A percentile compares a stretch with the other conserved stretches of the same genome.
phyloP scores from a whole-genome alignment of 1,284 basidiomycete species.

The Malassezia restricta region DNA sequence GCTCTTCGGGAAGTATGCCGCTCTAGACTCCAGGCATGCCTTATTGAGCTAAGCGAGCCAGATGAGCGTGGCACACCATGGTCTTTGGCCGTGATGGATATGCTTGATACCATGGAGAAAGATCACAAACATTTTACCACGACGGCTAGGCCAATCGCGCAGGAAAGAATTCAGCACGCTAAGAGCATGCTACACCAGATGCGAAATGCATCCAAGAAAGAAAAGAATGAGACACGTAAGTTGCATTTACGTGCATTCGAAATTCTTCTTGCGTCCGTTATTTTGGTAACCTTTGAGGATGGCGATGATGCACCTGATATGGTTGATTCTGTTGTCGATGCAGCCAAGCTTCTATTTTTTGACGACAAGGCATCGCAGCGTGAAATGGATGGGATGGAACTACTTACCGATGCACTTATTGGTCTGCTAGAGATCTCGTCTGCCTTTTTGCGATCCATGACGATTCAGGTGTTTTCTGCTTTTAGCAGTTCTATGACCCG shows the following conservation, averaged over 20 bases:
- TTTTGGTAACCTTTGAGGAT: conserved; percentile 48
- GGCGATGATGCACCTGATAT: conserved; percentile 46
- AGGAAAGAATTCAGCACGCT: conserved; percentile 21
- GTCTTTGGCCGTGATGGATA: conserved; percentile 59
- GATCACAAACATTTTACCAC: conserved; percentile 58
- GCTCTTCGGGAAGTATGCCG: conserved; percentile 58
- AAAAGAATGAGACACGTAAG: conserved; percentile 9
- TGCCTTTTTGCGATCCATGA: conserved; percentile 66
- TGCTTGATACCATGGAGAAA: conserved; percentile 55
- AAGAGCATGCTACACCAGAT: conserved; percentile 20
- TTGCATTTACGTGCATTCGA: conserved; percentile 27
- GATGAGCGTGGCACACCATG: conserved; percentile 66
- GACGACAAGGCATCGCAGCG: conserved; percentile 49
- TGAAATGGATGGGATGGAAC: conserved; percentile 52
- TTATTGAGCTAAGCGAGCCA: conserved; percentile 62
- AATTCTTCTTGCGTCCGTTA: conserved; percentile 24
- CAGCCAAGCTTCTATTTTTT: conserved; percentile 30
- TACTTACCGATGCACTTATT: conserved; percentile 75
- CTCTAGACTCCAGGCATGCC: conserved; percentile 59
- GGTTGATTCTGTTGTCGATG: conserved; percentile 36
- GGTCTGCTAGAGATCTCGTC: conserved; percentile 76
- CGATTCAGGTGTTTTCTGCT: conserved; percentile 68
- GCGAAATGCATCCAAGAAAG: conserved; percentile 20
- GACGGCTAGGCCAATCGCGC: conserved; percentile 14
- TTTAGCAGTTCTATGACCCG: conserved; percentile 60